These are phyloP conservation scores for Fraxinus greggii DNA, from an alignment of 305 asterid species.

Conservation along the genomic window DNA sequence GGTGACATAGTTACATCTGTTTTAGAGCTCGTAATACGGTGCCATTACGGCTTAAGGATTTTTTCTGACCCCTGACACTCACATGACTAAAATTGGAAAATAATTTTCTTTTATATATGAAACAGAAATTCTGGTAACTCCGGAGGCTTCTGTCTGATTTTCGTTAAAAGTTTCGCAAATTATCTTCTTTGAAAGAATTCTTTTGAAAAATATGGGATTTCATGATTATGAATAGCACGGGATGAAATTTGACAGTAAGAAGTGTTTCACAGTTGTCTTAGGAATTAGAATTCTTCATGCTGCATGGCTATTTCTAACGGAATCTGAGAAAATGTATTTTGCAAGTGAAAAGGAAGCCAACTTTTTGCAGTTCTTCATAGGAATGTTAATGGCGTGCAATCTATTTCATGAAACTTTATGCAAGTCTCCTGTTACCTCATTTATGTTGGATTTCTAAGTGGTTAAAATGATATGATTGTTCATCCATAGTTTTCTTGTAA, in stretches of 20 bases:
- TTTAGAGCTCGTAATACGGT: not conserved
- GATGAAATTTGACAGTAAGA: not conserved
- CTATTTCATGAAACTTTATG: not conserved
- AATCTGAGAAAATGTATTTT: not conserved
- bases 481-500: not conserved
- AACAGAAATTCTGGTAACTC: not conserved
- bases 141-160: not conserved
- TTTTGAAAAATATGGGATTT: not conserved
- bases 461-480: not conserved
- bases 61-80: not conserved
- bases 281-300: not conserved
- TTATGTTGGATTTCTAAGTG: not conserved
- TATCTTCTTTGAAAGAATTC: not conserved
- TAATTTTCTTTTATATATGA: not conserved
- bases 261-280: not conserved
- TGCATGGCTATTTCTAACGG: not conserved
- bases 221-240: not conserved
- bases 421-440: not conserved
- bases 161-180: not conserved
- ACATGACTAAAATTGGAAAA: not conserved
- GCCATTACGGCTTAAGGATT: not conserved
- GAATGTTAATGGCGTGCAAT: not conserved
- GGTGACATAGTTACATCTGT: not conserved
- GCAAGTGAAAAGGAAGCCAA: not conserved
- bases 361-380: not conserved